Base-by-base conservation (phyloP, 805 yeast genomes). In the Yamadazyma olivae region DNA sequence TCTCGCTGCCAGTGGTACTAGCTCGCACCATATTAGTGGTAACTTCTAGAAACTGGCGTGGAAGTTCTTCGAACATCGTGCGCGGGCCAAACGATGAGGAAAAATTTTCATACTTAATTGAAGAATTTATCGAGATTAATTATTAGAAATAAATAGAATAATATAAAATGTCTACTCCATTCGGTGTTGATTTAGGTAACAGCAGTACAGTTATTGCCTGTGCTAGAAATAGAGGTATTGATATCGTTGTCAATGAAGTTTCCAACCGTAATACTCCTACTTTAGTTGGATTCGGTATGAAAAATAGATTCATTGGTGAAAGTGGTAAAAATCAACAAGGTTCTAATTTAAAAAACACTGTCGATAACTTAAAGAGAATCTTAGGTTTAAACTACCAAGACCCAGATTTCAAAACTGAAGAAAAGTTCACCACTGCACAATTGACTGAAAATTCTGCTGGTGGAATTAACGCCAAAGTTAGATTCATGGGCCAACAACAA, bases 161-260 rank as follows among this genome's bases (percentile, higher is more conserved):
- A n/a, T n/a, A n/a, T 10, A 65, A 39, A 27, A 89, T 88, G 96
- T 85, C 95, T 67, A 77, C 83, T 61, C 96, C 96, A 69, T 85
- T 90, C 59, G 99, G 99, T 74, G 82, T 93, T 67, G 99, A 93
- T 79, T 83, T 93, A 62, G 99, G 99, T 71, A 89, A 89, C 73
- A 76, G 79, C 75, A 85, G 78, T 75, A 81, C 96, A 47, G 97
- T 91, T 51, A 77, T 91, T 61, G 98, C 95, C 28, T 68, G 95
- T 61, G 99, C 99, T 46, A 84, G 91, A 65, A 93, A 91, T 80
- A 83, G 98, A 74, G 98, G 98, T 60, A 93, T 93, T 60, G 99
- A 93, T 67, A 83, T 93, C 56, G 87, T 93, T 56, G 98, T 93
- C 70, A 93, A 93, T 64, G 99, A 93, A 70, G 98, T 93, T 32